These are phyloP conservation scores for Urtica urens DNA, from an alignment of 306 rosid genomes.

Conservation along the genomic window DNA sequence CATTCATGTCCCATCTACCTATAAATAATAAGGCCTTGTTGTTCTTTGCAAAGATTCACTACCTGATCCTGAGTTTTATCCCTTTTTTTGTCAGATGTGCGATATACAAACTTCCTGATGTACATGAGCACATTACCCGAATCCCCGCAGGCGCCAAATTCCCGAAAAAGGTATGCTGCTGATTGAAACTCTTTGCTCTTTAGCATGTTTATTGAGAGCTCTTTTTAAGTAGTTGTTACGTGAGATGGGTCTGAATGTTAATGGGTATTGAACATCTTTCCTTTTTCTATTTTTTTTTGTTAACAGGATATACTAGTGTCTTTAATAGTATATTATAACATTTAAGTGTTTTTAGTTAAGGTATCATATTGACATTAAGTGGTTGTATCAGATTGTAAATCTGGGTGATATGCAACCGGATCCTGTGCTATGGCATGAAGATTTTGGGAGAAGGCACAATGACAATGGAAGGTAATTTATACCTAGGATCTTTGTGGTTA, in stretches of 20 bases:
- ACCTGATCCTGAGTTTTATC: background rate
- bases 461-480: slow-evolving; percentile 47
- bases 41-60: background rate
- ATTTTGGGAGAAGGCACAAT: slow-evolving; percentile 39
- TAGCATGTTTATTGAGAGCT: no score
- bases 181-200: no score
- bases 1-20: no score
- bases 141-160: slow-evolving; percentile 66
- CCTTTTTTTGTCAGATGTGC: slow-evolving; percentile 49
- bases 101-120: slow-evolving; percentile 67
- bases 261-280: no score
- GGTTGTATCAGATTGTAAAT: slow-evolving; percentile 43
- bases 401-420: slow-evolving; percentile 60
- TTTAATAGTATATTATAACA: no score
- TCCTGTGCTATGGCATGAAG: slow-evolving; percentile 90
- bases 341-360: no score
- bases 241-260: no score
- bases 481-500: background rate
- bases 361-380: slow-evolving; percentile 3
- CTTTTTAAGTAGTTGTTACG: no score
- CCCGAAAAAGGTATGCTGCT: slow-evolving; percentile 56
- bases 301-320: no score
- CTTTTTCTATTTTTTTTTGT: no score
- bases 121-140: slow-evolving; percentile 53
- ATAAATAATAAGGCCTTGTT: background rate